Conservation (phyloP, 495 filamentous ascomycete species). For the Penicillium soppii region DNA sequence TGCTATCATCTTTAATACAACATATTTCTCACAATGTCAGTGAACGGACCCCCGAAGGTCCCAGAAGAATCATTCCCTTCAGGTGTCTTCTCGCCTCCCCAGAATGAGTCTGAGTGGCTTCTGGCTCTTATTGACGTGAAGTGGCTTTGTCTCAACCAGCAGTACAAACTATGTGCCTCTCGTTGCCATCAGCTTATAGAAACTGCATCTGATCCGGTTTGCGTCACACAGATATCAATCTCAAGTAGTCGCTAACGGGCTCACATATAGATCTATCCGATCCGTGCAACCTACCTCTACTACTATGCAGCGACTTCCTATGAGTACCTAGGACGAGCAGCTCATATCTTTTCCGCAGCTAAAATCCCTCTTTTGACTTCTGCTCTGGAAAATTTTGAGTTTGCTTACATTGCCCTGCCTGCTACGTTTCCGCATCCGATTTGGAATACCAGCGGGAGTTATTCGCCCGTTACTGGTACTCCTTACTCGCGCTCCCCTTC, state of each 20-base stretch:
- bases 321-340: constrained; percentile 39
- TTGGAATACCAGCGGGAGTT: not conserved
- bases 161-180: constrained; percentile 48
- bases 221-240: constrained; percentile 6
- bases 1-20: not conserved
- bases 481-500: not conserved
- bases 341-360: constrained; percentile 41
- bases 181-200: constrained; percentile 31
- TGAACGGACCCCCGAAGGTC: not conserved
- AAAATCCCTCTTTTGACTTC: constrained; percentile 37
- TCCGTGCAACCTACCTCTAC: constrained; percentile 40
- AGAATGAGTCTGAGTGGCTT: constrained; percentile 34
- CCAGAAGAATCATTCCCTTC: constrained; percentile 12
- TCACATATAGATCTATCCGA: constrained; percentile 32
- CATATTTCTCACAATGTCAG: not conserved
- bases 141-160: constrained; percentile 34
- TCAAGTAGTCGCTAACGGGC: not conserved
- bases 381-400: constrained; percentile 32
- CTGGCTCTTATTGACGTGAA: constrained; percentile 32
- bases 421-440: constrained; percentile 6
- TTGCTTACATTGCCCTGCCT: constrained; percentile 25
- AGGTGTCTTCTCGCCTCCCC: constrained; percentile 12
- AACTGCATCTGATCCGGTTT: constrained; percentile 25
- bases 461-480: not conserved
- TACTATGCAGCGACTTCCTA: constrained; percentile 48